Percentiles rank a stretch among this genome's conserved stretches.
Conservation (phyloP, 2,329 filamentous ascomycete genomes). For the Moelleriella libera region DNA sequence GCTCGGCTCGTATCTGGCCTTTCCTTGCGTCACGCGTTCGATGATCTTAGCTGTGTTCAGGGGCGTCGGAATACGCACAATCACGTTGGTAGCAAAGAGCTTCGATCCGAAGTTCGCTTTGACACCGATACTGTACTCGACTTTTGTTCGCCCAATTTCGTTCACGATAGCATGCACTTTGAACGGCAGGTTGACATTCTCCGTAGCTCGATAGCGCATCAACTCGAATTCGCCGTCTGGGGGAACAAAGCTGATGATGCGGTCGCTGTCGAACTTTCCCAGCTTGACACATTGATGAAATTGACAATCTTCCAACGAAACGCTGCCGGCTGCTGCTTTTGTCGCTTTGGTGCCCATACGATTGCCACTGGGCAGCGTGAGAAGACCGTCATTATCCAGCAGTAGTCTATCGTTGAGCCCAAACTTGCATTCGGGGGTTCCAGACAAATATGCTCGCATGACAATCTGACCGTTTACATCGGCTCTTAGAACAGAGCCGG, state of each 20-base stretch:
- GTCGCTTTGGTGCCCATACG: conserved; percentile 75
- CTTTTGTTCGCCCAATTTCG: conserved; percentile 90
- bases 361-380: conserved; percentile 59
- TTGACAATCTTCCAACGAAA: conserved; percentile 94
- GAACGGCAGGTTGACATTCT: conserved; percentile 97
- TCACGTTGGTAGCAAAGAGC: conserved; percentile 91
- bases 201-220: conserved; percentile 95
- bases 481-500: conserved; percentile 82
- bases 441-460: conserved; percentile 94
- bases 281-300: conserved; percentile 99
- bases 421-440: conserved; percentile 97
- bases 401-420: conserved; percentile 90
- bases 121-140: conserved; percentile 96
- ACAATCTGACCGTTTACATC: conserved; percentile 96
- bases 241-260: conserved; percentile 93
- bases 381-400: conserved; percentile 61
- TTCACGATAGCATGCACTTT: conserved; percentile 98
- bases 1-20: conserved; percentile 95
- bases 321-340: conserved; percentile 86
- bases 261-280: conserved; percentile 89
- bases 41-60: conserved; percentile 92
- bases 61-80: conserved; percentile 87
- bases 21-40: conserved; percentile 86
- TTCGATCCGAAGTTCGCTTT: conserved; percentile 95
- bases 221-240: conserved; percentile 97